phyloP scores from a whole-genome alignment of 257 asterid genomes.

The Ehretia macrophylla region DNA sequence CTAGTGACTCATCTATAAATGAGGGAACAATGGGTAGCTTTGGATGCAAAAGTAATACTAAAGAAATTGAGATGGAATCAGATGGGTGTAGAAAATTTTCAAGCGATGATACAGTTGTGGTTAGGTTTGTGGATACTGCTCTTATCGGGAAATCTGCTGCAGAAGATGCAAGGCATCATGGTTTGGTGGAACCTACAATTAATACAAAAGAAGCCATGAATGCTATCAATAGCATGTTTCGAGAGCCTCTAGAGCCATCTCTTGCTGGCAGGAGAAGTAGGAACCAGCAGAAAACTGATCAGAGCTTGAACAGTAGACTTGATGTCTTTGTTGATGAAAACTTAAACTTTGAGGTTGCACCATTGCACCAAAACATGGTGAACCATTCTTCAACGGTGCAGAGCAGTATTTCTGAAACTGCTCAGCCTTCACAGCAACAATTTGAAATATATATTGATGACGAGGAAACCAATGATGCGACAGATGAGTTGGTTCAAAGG shows the following conservation, averaged over 20 bases:
- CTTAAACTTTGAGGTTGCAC: constrained; percentile 23
- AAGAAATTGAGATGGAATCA: constrained; percentile 21
- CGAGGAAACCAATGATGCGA: constrained; percentile 41
- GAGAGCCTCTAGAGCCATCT: constrained; percentile 71
- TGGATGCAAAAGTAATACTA: constrained; percentile 5
- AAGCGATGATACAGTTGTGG: constrained; percentile 52
- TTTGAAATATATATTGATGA: constrained; percentile 69
- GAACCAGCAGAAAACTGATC: constrained; percentile 31
- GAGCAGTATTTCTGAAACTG: constrained; percentile 18
- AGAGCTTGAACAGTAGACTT: constrained; percentile 31
- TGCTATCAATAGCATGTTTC: constrained; percentile 79
- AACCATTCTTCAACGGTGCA: constrained; percentile 22
- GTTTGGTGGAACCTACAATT: constrained; percentile 85
- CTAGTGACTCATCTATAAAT: constrained; percentile 18
- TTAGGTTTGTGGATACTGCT: constrained; percentile 65
- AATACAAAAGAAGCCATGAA: constrained; percentile 85
- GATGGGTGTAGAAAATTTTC: constrained; percentile 20
- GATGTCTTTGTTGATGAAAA: constrained; percentile 44
- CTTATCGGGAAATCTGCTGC: constrained; percentile 61
- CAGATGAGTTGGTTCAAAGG: constrained; percentile 12
- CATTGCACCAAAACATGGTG: constrained; percentile 21
- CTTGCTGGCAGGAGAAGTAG: constrained; percentile 31
- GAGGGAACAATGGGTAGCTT: constrained; percentile 20
- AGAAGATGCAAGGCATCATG: constrained; percentile 88
- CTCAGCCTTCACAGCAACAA: constrained; percentile 40